Percentiles rank a stretch among this genome's conserved stretches.
These are phyloP conservation scores for Solanum gracilifrons DNA, from an alignment of 257 asterid genomes.

Conservation along the genomic window DNA sequence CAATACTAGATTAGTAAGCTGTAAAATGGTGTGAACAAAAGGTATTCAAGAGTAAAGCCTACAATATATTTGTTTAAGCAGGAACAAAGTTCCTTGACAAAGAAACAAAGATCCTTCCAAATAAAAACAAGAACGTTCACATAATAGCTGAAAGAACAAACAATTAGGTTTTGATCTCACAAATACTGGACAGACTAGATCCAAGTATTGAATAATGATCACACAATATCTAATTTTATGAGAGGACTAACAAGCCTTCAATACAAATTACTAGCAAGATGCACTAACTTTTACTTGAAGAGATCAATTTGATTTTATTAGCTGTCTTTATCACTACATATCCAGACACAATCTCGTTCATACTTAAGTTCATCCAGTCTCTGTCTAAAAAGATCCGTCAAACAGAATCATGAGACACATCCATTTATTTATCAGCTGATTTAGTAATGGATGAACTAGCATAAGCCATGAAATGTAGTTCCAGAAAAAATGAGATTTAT, in stretches of 20 bases:
- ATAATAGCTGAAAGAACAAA: neutral
- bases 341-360: neutral
- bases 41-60: neutral
- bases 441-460: neutral
- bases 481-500: neutral
- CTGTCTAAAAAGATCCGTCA: neutral
- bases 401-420: neutral
- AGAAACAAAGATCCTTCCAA: neutral
- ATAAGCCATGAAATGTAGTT: neutral
- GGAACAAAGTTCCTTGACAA: neutral
- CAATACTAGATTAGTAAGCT: conserved; percentile 4
- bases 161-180: neutral
- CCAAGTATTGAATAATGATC: neutral
- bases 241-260: neutral
- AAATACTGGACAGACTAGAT: neutral
- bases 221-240: neutral
- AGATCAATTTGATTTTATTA: neutral
- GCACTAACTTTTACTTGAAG: neutral
- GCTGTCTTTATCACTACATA: neutral
- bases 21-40: neutral
- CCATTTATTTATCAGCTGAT: neutral
- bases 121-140: neutral
- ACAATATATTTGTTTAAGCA: neutral
- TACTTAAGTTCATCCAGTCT: neutral
- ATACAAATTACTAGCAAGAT: neutral